Evolutionary conservation across 2,329 filamentous ascomycete species (phyloP).

Genomic region (Epichloe hybrida): DNA sequence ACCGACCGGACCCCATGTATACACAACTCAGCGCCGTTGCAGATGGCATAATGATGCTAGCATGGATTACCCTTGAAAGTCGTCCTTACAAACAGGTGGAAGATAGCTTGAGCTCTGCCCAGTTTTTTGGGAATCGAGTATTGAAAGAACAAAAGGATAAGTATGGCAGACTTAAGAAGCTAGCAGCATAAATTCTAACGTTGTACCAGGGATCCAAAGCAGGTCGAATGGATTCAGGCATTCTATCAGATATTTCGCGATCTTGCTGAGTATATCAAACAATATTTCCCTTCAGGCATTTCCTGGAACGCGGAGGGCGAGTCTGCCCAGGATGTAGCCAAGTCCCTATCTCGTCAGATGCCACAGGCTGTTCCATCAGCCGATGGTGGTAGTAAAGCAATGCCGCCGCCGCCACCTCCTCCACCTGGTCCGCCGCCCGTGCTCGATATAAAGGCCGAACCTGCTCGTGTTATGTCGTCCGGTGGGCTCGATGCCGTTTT

Average conservation of each 20-base stretch:
- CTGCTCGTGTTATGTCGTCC: slow-evolving; percentile 23
- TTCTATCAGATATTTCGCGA: slow-evolving; percentile 86
- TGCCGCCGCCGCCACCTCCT: slow-evolving; percentile 52
- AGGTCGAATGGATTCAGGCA: slow-evolving; percentile 81
- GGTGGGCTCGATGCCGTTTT: slow-evolving; percentile 78
- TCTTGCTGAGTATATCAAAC: slow-evolving; percentile 70
- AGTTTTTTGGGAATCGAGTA: slow-evolving; percentile 92
- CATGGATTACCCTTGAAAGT: slow-evolving; percentile 76
- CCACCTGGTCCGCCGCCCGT: slow-evolving; percentile 58
- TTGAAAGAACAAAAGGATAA: slow-evolving; percentile 78
- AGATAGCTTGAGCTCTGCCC: slow-evolving; percentile 68
- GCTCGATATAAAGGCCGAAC: slow-evolving; percentile 41
- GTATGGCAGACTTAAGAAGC: slow-evolving; percentile 15
- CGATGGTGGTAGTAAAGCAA: slow-evolving; percentile 35
- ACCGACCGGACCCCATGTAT: slow-evolving; percentile 61
- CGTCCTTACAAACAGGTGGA: slow-evolving; percentile 78
- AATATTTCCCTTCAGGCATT: slow-evolving; percentile 66
- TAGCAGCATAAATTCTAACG: neutral
- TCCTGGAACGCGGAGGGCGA: slow-evolving; percentile 74
- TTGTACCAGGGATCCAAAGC: slow-evolving; percentile 52
- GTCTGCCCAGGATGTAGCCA: slow-evolving; percentile 53
- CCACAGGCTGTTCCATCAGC: slow-evolving; percentile 33
- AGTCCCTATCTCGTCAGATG: slow-evolving; percentile 33
- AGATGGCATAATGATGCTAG: slow-evolving; percentile 78
- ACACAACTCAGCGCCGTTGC: slow-evolving; percentile 77